Conservation (phyloP, 441 rosid species). For the Capsella rubella region DNA sequence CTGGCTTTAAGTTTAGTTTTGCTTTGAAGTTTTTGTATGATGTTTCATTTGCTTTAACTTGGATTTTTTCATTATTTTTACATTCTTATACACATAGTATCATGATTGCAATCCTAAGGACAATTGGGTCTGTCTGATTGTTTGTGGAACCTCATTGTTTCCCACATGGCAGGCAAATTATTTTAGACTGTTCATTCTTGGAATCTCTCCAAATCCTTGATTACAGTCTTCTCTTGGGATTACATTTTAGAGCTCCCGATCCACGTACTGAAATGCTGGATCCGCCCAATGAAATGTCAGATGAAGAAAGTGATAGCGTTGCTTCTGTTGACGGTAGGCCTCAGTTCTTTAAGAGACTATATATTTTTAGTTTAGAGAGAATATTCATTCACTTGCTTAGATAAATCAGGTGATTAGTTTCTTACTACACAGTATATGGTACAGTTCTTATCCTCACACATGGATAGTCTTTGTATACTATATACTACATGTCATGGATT, state of each 20-base stretch:
- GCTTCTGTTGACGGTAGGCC: slow-evolving; percentile 63
- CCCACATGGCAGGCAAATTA: slow-evolving; percentile 73
- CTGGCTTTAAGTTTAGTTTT: slow-evolving; percentile 1
- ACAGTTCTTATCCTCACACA: not conserved
- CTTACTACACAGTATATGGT: not conserved
- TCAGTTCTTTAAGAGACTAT: not conserved
- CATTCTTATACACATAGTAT: slow-evolving; percentile 1
- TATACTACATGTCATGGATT: slow-evolving; percentile 8
- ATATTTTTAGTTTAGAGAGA: not conserved
- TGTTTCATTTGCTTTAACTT: not conserved
- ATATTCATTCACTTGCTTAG: not conserved
- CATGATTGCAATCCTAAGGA: not conserved
- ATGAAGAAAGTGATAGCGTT: slow-evolving; percentile 53
- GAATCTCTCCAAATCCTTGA: slow-evolving; percentile 92
- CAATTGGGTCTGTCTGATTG: slow-evolving; percentile 11
- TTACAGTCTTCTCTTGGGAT: slow-evolving; percentile 93
- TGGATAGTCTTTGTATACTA: not conserved
- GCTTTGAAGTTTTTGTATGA: slow-evolving; percentile 7
- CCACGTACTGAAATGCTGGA: slow-evolving; percentile 62
- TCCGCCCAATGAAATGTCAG: slow-evolving; percentile 54
- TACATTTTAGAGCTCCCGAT: slow-evolving; percentile 96
- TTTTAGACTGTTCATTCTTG: slow-evolving; percentile 77
- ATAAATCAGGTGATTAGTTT: not conserved
- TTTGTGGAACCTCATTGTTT: slow-evolving; percentile 28
- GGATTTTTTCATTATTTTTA: not conserved